These are phyloP conservation scores for Tubosaeta brunneosetosa DNA, from an alignment of 768 basidiomycete species.

Conservation along the genomic window DNA sequence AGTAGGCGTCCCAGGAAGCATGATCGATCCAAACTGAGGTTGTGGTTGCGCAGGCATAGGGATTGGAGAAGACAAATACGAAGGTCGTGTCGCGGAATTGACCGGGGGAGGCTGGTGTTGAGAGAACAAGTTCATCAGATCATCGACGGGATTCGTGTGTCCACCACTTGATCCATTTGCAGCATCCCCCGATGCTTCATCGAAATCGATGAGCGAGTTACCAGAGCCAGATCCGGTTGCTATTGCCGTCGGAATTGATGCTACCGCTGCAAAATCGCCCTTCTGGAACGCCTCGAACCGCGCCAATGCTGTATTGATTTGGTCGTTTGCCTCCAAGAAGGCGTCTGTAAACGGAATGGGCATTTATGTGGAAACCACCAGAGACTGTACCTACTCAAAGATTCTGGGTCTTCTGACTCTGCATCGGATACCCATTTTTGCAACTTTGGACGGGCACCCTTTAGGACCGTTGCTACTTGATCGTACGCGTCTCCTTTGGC, in stretches of 20 bases:
- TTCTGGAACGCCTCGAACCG: conserved; percentile 92
- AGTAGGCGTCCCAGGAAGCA: conserved; percentile 40
- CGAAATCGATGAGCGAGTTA: conserved; percentile 73
- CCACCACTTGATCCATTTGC: conserved; percentile 12
- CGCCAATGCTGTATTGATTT: conserved; percentile 81
- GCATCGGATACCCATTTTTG: conserved; percentile 98
- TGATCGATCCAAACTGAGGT: conserved; percentile 36
- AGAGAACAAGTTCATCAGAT: conserved; percentile 61
- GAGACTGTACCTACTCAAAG: conserved; percentile 57
- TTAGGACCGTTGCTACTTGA: conserved; percentile 86
- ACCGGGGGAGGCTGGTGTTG: conserved; percentile 14
- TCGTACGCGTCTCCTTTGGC: conserved; percentile 91
- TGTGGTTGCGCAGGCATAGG: conserved; percentile 14
- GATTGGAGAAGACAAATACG: conserved; percentile 15
- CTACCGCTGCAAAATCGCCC: conserved; percentile 76
- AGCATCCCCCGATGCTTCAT: conserved; percentile 40
- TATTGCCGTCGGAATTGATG: conserved; percentile 63
- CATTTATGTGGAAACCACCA: not conserved
- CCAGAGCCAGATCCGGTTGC: conserved; percentile 27
- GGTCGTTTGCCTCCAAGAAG: conserved; percentile 94
- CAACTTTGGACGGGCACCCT: conserved; percentile 82
- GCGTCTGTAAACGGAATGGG: conserved; percentile 53
- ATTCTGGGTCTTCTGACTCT: conserved; percentile 82
- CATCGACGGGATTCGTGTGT: conserved; percentile 38
- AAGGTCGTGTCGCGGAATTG: conserved; percentile 29